A percentile compares a stretch with the other conserved stretches of the same genome.
phyloP scores from a whole-genome alignment of 208 protist species.

The Acanthamoeba sp. region DNA sequence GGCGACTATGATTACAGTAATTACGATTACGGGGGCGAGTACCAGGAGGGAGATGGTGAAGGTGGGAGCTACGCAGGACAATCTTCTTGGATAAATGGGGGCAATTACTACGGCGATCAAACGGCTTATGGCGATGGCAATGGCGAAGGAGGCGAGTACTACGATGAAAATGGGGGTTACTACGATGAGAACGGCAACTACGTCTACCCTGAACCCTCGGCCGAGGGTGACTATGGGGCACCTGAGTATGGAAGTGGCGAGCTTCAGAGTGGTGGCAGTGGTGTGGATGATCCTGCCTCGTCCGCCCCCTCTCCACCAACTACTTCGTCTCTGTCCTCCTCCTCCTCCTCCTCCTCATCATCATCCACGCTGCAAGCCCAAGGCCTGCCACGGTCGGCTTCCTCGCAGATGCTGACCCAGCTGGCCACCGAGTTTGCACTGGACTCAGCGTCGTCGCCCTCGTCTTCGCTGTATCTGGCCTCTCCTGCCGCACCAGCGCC shows the following conservation, averaged over 20 bases:
- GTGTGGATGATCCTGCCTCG: not conserved
- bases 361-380: not conserved
- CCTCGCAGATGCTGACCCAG: not conserved
- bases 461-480: not conserved
- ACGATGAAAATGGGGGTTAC: conserved; percentile 14
- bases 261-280: not conserved
- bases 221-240: not conserved
- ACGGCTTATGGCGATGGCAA: not conserved
- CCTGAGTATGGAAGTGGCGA: not conserved
- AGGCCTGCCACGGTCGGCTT: not conserved
- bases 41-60: not conserved
- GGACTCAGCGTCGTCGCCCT: conserved; percentile 4
- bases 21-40: not conserved
- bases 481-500: not conserved
- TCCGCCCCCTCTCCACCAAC: not conserved
- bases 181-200: conserved; percentile 61
- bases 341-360: not conserved
- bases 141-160: conserved; percentile 2
- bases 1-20: not conserved
- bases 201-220: not conserved
- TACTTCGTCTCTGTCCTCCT: not conserved
- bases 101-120: not conserved
- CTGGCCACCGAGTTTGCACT: not conserved
- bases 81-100: not conserved
- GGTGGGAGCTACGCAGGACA: not conserved